Conservation (phyloP, 257 asterid genomes). For the Salvia hispanica region DNA sequence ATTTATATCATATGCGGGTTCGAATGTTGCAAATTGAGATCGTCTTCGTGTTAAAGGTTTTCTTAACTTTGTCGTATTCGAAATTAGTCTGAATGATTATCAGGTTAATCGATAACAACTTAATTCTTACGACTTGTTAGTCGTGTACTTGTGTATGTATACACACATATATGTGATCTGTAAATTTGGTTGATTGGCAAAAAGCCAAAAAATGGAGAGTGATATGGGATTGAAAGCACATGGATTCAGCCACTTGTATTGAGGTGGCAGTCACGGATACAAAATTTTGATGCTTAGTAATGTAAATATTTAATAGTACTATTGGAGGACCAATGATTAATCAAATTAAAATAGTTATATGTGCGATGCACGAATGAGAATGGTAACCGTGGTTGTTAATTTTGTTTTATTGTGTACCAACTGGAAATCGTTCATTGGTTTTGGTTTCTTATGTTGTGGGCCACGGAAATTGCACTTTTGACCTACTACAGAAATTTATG, state of each 20-base stretch:
- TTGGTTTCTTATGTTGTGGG: neutral
- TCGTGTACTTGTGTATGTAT: too few species aligned
- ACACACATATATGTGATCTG: neutral
- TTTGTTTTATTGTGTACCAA: neutral
- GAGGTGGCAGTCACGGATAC: neutral
- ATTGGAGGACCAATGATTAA: neutral
- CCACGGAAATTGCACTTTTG: neutral
- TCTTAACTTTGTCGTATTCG: too few species aligned
- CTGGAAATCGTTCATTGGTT: neutral
- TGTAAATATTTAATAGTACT: neutral
- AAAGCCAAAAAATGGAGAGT: neutral
- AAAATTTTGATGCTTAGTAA: neutral
- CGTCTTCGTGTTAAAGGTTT: too few species aligned
- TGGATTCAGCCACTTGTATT: slow-evolving; percentile 22
- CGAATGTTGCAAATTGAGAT: too few species aligned
- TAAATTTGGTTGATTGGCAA: slow-evolving; percentile 4
- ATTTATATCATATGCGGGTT: too few species aligned
- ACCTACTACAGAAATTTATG: neutral
- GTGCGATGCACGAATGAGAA: neutral
- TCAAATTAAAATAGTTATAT: neutral
- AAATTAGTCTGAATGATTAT: too few species aligned
- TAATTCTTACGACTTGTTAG: too few species aligned
- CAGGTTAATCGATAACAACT: too few species aligned
- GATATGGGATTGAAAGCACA: slow-evolving; percentile 22
- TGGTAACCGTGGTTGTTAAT: neutral